Evolutionary conservation across 495 filamentous ascomycete genomes (phyloP).

Genomic region (Parathielavia hyrcaniae): DNA sequence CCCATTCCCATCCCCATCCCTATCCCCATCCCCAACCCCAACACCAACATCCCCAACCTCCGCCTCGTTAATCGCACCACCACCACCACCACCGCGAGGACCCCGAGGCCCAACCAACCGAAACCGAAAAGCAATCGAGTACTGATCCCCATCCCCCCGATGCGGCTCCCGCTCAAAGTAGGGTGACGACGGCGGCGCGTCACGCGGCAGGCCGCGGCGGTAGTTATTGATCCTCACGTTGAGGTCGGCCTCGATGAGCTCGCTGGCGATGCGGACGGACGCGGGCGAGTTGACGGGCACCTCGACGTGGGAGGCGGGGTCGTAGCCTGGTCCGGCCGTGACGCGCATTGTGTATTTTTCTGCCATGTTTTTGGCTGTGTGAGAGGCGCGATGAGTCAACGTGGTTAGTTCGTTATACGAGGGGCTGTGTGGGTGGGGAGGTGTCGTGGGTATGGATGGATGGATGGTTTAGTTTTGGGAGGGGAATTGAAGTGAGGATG

Average conservation of each 20-base stretch:
- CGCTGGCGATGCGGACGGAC: slow-evolving; percentile 52
- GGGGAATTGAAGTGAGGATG: too few species aligned
- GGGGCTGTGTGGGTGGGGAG: background rate
- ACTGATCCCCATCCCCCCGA: slow-evolving; percentile 58
- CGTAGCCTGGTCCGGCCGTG: slow-evolving; percentile 69
- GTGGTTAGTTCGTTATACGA: background rate
- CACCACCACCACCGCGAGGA: background rate
- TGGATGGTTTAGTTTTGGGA: too few species aligned
- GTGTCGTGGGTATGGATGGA: background rate
- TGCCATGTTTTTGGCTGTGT: slow-evolving; percentile 38
- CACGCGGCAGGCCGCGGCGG: slow-evolving; percentile 49
- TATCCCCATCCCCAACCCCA: too few species aligned
- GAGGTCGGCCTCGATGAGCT: slow-evolving; percentile 54
- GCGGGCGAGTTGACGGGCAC: slow-evolving; percentile 65
- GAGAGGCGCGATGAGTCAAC: background rate
- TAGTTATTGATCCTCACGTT: slow-evolving; percentile 61
- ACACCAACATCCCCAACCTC: too few species aligned
- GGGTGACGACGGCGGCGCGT: slow-evolving; percentile 52
- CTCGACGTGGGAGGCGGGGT: slow-evolving; percentile 54
- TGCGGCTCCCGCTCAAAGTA: slow-evolving; percentile 73
- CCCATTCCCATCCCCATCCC: too few species aligned
- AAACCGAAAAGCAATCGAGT: slow-evolving; percentile 73
- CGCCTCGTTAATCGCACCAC: too few species aligned
- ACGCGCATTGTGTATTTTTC: slow-evolving; percentile 64
- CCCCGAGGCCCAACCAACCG: slow-evolving; percentile 49